Conservation (phyloP, 2,329 filamentous ascomycete species). For the Monosporascus sp. region DNA sequence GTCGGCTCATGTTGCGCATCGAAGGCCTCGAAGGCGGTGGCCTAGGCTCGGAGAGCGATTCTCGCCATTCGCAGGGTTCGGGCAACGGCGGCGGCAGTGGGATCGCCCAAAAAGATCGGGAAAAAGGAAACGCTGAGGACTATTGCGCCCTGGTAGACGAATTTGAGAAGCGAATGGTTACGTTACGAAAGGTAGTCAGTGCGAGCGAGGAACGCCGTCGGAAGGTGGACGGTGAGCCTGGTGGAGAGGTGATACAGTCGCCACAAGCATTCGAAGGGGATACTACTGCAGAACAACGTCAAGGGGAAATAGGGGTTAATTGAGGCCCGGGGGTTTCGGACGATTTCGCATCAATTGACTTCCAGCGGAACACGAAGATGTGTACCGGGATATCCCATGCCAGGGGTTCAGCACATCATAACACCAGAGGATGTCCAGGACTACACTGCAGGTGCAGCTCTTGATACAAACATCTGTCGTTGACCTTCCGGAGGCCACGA, state of each 20-base stretch:
- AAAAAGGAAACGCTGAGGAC: conserved; percentile 35
- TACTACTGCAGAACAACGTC: not conserved
- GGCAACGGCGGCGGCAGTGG: conserved; percentile 24
- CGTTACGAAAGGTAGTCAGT: conserved; percentile 49
- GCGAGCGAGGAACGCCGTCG: conserved; percentile 41
- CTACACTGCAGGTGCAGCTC: too few species aligned
- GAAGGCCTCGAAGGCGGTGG: conserved; percentile 44
- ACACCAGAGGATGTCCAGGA: too few species aligned
- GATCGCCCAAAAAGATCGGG: conserved; percentile 19
- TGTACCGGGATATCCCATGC: too few species aligned
- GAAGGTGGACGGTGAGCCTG: conserved; percentile 20
- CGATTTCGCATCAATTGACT: too few species aligned
- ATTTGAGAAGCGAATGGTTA: conserved; percentile 52
- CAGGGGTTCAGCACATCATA: too few species aligned
- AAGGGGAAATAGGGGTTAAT: too few species aligned
- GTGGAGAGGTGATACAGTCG: not conserved
- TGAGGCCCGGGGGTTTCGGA: too few species aligned
- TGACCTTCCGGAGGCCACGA: too few species aligned
- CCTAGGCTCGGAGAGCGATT: conserved; percentile 32
- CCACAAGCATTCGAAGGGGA: not conserved
- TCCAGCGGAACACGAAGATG: too few species aligned
- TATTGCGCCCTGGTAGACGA: conserved; percentile 48
- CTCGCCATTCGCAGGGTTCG: conserved; percentile 19
- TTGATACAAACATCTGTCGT: too few species aligned
- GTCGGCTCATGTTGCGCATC: conserved; percentile 56